Base-by-base conservation (phyloP, 2,329 filamentous ascomycete genomes). In the Coleophoma eucalyptorum region DNA sequence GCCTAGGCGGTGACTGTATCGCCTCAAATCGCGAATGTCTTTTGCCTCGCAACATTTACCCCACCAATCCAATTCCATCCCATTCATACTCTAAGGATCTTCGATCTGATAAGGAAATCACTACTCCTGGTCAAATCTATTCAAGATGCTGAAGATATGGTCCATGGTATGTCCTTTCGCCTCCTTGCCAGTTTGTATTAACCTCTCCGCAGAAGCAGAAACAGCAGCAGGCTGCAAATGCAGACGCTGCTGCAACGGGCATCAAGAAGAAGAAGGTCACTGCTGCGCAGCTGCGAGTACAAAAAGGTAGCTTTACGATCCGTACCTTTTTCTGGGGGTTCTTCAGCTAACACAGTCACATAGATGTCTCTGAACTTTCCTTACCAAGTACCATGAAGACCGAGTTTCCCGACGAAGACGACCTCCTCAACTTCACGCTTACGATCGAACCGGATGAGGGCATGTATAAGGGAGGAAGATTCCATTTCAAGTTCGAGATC, bases 231-330 rank as follows among this genome's bases (percentile, higher is more conserved):
- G 92, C 90, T 65, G 90, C 92, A 60, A 90, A 92, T 64, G 90
- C 89, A 52, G 86, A 87, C 60, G 83, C 79, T 33, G 78, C 83
- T 42, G 82, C 77, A 0, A 44, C 42, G 16, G 86, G 85, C 15
- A 81, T 84, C 49, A 96, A 91, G 77, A 97, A 97, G 82, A 97
- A 97, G 83, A 97, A 97, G 79, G 92, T 99, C 58, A 97, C 94
- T 19, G 90, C 94, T 16, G 94, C 94, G 49, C 92, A 97, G 73
- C 76, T 97, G 56, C 88, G 94, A 54, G 91, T 97, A 55, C 94
- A 97, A 73, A 96, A 96, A 81, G 94, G 93, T 95, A 73, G 49
- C 67, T 63, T 48, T 50, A 13, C 12, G 15, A 26, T 20, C 15
- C 16, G 8, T 31, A 33, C 18, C 12, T 51, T 35, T 46, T 40